Conservation (phyloP, 2,329 filamentous ascomycete species). For the Aspergillus carbonarius region DNA sequence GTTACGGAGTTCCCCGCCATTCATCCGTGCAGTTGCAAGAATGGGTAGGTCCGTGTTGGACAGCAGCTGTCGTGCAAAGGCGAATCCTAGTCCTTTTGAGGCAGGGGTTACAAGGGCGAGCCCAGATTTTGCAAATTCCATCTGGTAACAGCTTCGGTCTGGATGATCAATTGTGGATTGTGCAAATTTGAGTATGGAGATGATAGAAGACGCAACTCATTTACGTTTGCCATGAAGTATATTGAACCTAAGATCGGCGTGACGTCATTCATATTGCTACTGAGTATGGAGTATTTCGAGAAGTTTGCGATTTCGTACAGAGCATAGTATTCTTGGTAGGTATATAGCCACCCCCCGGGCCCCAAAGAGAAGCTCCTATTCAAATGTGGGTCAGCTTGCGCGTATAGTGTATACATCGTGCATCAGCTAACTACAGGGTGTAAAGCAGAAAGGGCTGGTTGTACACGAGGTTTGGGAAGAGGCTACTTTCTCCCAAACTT, state of each 20-base stretch:
- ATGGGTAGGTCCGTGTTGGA: constrained; percentile 57
- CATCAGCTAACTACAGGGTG: no score
- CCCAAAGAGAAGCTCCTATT: no score
- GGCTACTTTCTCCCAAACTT: no score
- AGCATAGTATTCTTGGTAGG: not conserved
- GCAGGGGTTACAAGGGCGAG: constrained; percentile 53
- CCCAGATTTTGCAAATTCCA: constrained; percentile 12
- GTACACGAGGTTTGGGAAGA: no score
- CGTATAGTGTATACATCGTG: no score
- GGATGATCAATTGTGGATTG: no score
- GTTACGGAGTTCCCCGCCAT: constrained; percentile 50
- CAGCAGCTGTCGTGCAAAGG: constrained; percentile 59
- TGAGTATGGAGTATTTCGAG: no score
- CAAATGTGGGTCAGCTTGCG: no score
- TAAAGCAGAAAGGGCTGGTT: no score
- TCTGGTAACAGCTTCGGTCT: not conserved
- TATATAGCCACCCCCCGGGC: no score
- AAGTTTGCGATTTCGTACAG: not conserved
- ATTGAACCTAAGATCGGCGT: not conserved
- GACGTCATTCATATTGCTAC: not conserved
- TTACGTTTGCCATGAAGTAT: not conserved
- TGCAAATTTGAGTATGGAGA: not conserved
- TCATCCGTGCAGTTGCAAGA: constrained; percentile 59
- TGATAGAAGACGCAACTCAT: not conserved
- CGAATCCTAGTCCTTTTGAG: constrained; percentile 63